Evolutionary conservation across 768 basidiomycete species (phyloP).

Genomic region (Termitomyces sp.): DNA sequence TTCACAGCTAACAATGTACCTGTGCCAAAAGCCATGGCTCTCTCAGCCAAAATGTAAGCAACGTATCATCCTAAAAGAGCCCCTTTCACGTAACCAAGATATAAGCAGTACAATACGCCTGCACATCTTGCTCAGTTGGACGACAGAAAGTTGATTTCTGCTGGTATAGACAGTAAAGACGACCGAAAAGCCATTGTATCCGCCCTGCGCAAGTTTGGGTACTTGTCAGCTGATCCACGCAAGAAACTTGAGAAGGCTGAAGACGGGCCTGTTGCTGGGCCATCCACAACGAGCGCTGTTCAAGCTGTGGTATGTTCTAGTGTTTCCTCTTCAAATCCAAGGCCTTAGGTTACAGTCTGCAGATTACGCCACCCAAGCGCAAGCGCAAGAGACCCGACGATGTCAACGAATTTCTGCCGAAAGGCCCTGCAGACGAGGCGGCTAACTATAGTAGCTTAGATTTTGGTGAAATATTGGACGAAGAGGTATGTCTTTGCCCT

Average conservation of each 20-base stretch:
- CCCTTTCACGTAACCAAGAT: slow-evolving; percentile 39
- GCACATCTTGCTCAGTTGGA: slow-evolving; percentile 55
- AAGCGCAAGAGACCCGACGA: slow-evolving; percentile 55
- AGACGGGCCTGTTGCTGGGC: slow-evolving; percentile 16
- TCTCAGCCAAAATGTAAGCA: slow-evolving; percentile 68
- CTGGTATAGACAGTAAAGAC: slow-evolving; percentile 65
- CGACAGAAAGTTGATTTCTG: slow-evolving; percentile 53
- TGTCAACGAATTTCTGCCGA: slow-evolving; percentile 60
- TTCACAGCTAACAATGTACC: slow-evolving; percentile 57
- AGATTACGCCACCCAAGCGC: slow-evolving; percentile 48
- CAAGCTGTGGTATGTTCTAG: slow-evolving; percentile 28
- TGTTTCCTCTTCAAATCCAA: slow-evolving; percentile 3
- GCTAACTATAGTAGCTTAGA: slow-evolving; percentile 54
- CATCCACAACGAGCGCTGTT: slow-evolving; percentile 22
- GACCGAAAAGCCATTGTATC: slow-evolving; percentile 57
- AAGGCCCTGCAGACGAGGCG: slow-evolving; percentile 48
- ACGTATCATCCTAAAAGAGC: background rate
- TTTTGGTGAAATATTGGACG: slow-evolving; percentile 73
- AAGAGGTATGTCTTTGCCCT: slow-evolving; percentile 46
- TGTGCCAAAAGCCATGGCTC: slow-evolving; percentile 64
- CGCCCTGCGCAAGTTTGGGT: slow-evolving; percentile 66
- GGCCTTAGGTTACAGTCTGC: background rate
- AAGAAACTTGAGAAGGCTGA: slow-evolving; percentile 19
- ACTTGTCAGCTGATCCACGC: slow-evolving; percentile 33
- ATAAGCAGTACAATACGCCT: slow-evolving; percentile 67